Base-by-base conservation (phyloP, 2,329 filamentous ascomycete genomes). In the Helotiales sp. region DNA sequence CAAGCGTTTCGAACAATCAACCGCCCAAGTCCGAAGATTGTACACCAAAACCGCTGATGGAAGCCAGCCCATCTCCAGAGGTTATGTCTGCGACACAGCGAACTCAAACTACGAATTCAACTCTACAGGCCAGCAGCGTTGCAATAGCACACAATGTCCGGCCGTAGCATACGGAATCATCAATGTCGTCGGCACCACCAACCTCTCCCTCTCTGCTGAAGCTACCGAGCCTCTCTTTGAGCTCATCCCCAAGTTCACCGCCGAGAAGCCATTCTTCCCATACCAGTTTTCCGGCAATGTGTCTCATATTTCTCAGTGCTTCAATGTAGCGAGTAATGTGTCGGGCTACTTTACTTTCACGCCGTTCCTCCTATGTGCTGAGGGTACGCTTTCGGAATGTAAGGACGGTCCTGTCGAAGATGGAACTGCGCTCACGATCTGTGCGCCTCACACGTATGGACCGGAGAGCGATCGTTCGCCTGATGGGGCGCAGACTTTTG, bases 111-210 rank as follows among this genome's bases (percentile, higher is more conserved):
- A 55, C 28, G 37, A 55, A 22, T 32, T 47, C 49, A 49, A 50
- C 6, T 52, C 55, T 7, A 59, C 63, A 3, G 24, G 32, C 24
- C 55, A 66, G 20, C 7, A n/a, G 15, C 43, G 54, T 3, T 66
- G 64, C 34, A 61, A 61, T 20, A 61, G 45, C 30, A 62, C 43
- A 8, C 57, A 66, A 62, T 66, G 64, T 34, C 58, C 64, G 3
- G 47, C 34, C 20, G 32, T 45, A 15, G 43, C 64, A 2, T 61
- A 34, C 22, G 58, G 64, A 13, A 57, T 40, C 13, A 58, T 66
- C 47, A 66, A 61, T 15, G 43, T 52, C 22, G 49, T 66, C 47
- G 64, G 64, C n/a, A 61, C 37, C 24, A 66, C 59, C 47, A 66
- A 66, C 55, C 47, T 66, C 26, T 66, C 64, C n/a, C 58, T 66